Evolutionary conservation across 371 early-diverging fungal species (phyloP).

Genomic region (Dipsacomyces acuminosporus): DNA sequence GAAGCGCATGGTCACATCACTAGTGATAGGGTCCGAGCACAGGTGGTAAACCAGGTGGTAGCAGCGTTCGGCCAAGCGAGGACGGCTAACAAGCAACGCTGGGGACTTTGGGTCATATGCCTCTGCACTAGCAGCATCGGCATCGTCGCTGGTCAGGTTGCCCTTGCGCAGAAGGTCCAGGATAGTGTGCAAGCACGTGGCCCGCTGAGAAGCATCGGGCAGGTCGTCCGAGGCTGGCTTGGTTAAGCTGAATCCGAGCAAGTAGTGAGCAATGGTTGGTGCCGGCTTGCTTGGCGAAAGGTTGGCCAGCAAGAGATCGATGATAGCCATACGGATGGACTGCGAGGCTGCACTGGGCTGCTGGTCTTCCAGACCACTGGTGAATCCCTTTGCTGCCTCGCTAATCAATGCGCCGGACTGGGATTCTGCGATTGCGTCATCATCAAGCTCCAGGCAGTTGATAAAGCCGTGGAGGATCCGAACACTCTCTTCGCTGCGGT

Average conservation of each 20-base stretch:
- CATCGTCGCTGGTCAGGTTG: slow-evolving; percentile 21
- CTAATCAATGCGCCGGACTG: slow-evolving; percentile 5
- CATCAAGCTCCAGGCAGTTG: slow-evolving; percentile 58
- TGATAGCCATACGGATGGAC: slow-evolving; percentile 51
- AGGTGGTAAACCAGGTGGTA: slow-evolving; percentile 77
- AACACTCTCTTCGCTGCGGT: slow-evolving; percentile 56
- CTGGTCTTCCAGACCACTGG: slow-evolving; percentile 42
- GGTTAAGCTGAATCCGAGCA: slow-evolving; percentile 69
- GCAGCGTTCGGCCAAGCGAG: slow-evolving; percentile 80
- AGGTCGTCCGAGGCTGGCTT: slow-evolving; percentile 42
- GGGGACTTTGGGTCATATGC: slow-evolving; percentile 14
- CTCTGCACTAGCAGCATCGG: slow-evolving; percentile 11
- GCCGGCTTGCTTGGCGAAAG: slow-evolving; percentile 33
- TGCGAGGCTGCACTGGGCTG: slow-evolving; percentile 22
- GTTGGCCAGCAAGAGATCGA: slow-evolving; percentile 56
- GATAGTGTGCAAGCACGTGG: slow-evolving; percentile 64
- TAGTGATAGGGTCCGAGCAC: slow-evolving; percentile 64
- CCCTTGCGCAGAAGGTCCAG: slow-evolving; percentile 61
- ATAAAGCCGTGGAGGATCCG: slow-evolving; percentile 74
- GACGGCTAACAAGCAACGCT: slow-evolving; percentile 61
- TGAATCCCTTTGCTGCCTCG: slow-evolving; percentile 30
- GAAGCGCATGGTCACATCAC: slow-evolving; percentile 69
- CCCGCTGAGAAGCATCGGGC: slow-evolving; percentile 49
- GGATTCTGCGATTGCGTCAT: slow-evolving; percentile 33
- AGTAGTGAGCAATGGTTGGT: slow-evolving; percentile 78